These are phyloP conservation scores for Nectriaceae sp. DNA, from an alignment of 2,329 filamentous ascomycete species.

Conservation along the genomic window DNA sequence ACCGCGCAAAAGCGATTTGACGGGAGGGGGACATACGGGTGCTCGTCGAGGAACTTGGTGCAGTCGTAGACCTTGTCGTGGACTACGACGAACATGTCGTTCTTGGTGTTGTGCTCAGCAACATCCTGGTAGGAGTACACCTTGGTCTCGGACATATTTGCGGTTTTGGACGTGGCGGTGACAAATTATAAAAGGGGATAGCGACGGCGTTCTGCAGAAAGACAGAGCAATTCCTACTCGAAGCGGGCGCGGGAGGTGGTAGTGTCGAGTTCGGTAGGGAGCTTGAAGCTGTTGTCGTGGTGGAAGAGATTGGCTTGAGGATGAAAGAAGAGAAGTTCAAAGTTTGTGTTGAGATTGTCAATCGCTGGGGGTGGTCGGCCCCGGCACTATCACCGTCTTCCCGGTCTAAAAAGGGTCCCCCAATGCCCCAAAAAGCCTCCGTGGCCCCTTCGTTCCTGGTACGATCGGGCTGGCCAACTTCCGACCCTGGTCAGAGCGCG, in stretches of 20 bases:
- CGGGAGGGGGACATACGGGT: conserved; percentile 65
- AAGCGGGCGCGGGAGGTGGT: neutral
- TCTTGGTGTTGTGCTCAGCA: conserved; percentile 86
- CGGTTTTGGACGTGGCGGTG: conserved; percentile 20
- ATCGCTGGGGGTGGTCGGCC: neutral
- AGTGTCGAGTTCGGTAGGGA: neutral
- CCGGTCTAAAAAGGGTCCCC: neutral
- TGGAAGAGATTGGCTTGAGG: conserved; percentile 8
- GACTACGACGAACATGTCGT: conserved; percentile 87
- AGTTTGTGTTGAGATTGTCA: neutral
- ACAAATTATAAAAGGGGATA: conserved; percentile 5
- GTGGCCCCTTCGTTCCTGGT: conserved; percentile 17
- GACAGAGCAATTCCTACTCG: neutral
- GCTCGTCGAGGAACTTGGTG: conserved; percentile 92
- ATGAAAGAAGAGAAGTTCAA: conserved; percentile 8
- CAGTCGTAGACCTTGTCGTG: conserved; percentile 96
- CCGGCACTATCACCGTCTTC: neutral
- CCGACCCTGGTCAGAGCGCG: conserved; percentile 16
- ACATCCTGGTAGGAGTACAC: conserved; percentile 79
- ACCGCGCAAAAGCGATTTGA: conserved; percentile 4
- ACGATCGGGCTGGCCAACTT: conserved; percentile 29
- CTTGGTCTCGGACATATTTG: conserved; percentile 35
- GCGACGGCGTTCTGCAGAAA: conserved; percentile 7
- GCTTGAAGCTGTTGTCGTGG: conserved; percentile 14
- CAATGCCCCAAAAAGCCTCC: neutral